Conservation (phyloP, 1,284 basidiomycete species). For the Termitomyces sp. region DNA sequence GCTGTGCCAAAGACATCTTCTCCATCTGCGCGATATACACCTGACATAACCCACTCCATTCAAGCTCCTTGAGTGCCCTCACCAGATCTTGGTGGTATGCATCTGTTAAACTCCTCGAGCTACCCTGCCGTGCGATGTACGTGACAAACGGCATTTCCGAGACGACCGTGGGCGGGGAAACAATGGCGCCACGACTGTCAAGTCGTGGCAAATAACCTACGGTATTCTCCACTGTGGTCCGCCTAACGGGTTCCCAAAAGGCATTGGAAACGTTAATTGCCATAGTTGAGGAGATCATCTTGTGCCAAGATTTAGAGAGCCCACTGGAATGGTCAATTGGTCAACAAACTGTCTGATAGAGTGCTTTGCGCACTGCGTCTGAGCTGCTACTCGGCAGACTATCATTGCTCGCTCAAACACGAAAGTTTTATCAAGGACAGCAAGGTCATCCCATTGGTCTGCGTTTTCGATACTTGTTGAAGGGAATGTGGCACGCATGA, state of each 20-base stretch:
- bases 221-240: slow-evolving; percentile 8
- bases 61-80: slow-evolving; percentile 26
- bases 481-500: slow-evolving; percentile 37
- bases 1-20: slow-evolving; percentile 27
- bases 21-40: slow-evolving; percentile 32
- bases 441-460: slow-evolving; percentile 32
- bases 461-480: slow-evolving; percentile 28
- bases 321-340: slow-evolving; percentile 20
- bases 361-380: slow-evolving; percentile 26
- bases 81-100: slow-evolving; percentile 29
- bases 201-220: slow-evolving; percentile 15
- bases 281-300: slow-evolving; percentile 38
- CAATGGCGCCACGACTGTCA: slow-evolving; percentile 12
- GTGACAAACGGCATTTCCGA: slow-evolving; percentile 30
- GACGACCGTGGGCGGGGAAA: slow-evolving; percentile 7
- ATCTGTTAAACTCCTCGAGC: slow-evolving; percentile 26
- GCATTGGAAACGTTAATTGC: slow-evolving; percentile 21
- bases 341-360: slow-evolving; percentile 5
- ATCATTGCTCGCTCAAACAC: slow-evolving; percentile 34
- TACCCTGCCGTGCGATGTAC: slow-evolving; percentile 34
- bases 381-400: slow-evolving; percentile 28
- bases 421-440: slow-evolving; percentile 25
- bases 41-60: slow-evolving; percentile 29
- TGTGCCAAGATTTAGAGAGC: slow-evolving; percentile 28
- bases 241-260: slow-evolving; percentile 35